phyloP scores from a whole-genome alignment of 345 rosid genomes.

The Nasturtium officinale region DNA sequence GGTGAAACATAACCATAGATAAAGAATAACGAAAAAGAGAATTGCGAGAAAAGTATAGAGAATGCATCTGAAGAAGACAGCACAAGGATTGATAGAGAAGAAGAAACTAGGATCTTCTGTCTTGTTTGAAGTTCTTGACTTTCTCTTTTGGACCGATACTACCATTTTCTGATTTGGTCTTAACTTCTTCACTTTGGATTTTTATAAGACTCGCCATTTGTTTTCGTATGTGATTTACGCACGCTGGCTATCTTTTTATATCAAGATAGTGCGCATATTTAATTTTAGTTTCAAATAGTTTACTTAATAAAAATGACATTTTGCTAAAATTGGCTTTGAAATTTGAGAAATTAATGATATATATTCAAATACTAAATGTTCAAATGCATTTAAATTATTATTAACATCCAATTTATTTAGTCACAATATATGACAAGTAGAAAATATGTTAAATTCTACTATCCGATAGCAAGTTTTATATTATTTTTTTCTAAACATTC shows the following conservation, averaged over 20 bases:
- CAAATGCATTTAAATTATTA: no score
- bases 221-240: neutral
- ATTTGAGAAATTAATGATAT: no score
- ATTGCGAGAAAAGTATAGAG: slow-evolving; percentile 46
- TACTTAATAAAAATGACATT: neutral
- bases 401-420: neutral
- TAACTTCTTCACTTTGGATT: neutral
- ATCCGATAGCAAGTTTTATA: no score
- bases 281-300: neutral
- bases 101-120: slow-evolving; percentile 14
- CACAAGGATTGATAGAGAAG: slow-evolving; percentile 19
- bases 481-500: no score
- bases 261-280: no score
- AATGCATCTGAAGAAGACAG: slow-evolving; percentile 18
- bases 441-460: no score
- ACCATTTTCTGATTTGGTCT: slow-evolving; percentile 22
- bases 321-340: neutral
- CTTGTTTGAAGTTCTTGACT: slow-evolving; percentile 24
- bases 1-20: slow-evolving; percentile 55
- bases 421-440: no score
- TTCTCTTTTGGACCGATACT: slow-evolving; percentile 15
- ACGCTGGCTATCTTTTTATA: no score
- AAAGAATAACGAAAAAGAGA: slow-evolving; percentile 48
- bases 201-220: neutral
- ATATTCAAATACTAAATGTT: no score